Evolutionary conservation across 352 stramenopile species (phyloP).

Genomic region (Stramenopiles sp.): DNA sequence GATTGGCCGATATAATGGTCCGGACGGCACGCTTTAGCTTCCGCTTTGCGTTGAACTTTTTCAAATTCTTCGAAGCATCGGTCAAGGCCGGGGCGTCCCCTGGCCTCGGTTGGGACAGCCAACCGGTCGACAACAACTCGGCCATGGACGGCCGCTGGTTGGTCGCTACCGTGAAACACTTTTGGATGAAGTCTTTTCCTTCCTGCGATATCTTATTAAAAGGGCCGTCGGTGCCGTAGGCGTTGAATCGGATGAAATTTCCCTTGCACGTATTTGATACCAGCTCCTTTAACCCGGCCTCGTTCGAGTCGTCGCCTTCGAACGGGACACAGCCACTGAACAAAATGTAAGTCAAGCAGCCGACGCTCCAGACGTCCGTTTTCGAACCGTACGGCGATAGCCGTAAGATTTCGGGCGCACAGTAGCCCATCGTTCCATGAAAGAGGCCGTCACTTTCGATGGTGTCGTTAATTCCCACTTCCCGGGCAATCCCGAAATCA

Average conservation of each 20-base stretch:
- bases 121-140: too few relatives aligned
- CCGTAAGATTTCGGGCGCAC: slow-evolving; percentile 74
- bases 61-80: too few relatives aligned
- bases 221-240: slow-evolving; percentile 15
- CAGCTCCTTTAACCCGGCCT: too few relatives aligned
- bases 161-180: slow-evolving; percentile 15
- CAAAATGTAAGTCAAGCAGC: slow-evolving; percentile 79
- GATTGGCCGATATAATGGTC: too few relatives aligned
- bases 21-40: too few relatives aligned
- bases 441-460: too few relatives aligned
- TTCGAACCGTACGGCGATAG: slow-evolving; percentile 53
- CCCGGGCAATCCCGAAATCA: too few relatives aligned
- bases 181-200: slow-evolving; percentile 17
- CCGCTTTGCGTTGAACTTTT: too few relatives aligned
- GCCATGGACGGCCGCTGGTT: slow-evolving; percentile 6
- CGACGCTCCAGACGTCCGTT: slow-evolving; percentile 79
- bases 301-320: too few relatives aligned
- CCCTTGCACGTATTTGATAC: neutral
- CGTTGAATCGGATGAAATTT: slow-evolving; percentile 10
- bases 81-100: too few relatives aligned
- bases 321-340: slow-evolving; percentile 68
- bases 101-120: too few relatives aligned
- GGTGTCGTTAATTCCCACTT: too few relatives aligned
- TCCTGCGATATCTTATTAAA: slow-evolving; percentile 17
- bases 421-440: slow-evolving; percentile 62